A percentile compares a stretch with the other conserved stretches of the same genome.
phyloP scores from a whole-genome alignment of 768 basidiomycete genomes.

The Leccinum rimulosum region DNA sequence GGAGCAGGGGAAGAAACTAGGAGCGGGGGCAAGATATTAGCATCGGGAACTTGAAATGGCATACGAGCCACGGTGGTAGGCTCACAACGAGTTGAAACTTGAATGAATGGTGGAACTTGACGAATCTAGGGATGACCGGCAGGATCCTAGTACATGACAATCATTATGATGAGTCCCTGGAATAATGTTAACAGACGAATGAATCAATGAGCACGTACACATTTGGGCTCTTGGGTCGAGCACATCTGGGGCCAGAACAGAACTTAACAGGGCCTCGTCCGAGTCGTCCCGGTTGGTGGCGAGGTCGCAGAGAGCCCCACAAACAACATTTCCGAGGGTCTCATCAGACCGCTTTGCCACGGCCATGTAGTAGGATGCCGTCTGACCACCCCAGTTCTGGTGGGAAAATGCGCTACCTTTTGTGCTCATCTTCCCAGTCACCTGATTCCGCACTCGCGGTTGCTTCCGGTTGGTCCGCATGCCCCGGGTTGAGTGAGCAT shows the following conservation, averaged over 20 bases:
- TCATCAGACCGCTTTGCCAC: neutral
- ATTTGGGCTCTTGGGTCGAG: neutral
- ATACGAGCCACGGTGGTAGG: too few relatives aligned
- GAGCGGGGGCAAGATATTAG: too few relatives aligned
- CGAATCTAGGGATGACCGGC: too few relatives aligned
- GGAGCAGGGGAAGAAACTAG: too few relatives aligned
- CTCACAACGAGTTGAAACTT: too few relatives aligned
- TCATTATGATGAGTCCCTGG: too few relatives aligned
- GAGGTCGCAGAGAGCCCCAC: neutral
- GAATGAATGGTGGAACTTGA: too few relatives aligned
- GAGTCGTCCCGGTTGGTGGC: neutral
- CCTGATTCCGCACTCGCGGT: neutral
- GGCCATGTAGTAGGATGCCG: neutral
- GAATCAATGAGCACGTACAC: neutral
- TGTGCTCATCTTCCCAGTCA: neutral
- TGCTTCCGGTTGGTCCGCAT: neutral
- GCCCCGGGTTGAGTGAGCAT: neutral
- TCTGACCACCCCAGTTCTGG: neutral
- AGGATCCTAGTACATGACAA: too few relatives aligned
- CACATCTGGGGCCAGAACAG: neutral
- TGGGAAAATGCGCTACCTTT: neutral
- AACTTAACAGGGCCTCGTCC: neutral
- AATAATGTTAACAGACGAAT: too few relatives aligned
- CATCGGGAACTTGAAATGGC: too few relatives aligned
- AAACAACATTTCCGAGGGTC: neutral